Evolutionary conservation across 2,329 filamentous ascomycete genomes (phyloP).

Genomic region (Colletotrichum melonis): DNA sequence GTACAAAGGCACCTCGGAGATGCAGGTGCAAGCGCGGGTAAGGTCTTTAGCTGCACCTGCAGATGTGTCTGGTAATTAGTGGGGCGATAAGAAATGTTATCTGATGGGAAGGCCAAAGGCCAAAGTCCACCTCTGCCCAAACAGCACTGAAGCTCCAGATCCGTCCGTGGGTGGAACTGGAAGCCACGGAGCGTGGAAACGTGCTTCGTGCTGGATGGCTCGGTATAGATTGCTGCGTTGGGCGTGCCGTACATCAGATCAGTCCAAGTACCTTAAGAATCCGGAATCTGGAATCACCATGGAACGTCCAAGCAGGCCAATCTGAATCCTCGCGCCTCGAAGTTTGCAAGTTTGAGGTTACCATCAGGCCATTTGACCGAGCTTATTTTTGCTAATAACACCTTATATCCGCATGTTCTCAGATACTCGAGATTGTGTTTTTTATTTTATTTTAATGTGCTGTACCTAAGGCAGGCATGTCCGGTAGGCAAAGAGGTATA

Average conservation of each 20-base stretch:
- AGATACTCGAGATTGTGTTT: not conserved
- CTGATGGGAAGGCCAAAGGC: not conserved
- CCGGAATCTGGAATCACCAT: constrained; percentile 21
- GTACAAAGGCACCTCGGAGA: not conserved
- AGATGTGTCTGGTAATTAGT: constrained; percentile 5
- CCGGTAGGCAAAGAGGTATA: not conserved
- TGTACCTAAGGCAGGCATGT: not conserved
- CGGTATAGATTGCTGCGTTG: not conserved
- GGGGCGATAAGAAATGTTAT: constrained; percentile 20
- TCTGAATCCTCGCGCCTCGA: not conserved
- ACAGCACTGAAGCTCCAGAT: not conserved
- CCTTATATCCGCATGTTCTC: constrained; percentile 6
- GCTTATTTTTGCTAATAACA: constrained; percentile 23
- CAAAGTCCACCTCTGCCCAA: not conserved
- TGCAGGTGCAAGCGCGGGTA: not conserved
- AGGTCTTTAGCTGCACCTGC: not conserved
- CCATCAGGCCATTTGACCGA: constrained; percentile 29
- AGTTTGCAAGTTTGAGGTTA: constrained; percentile 16
- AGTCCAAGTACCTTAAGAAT: not conserved
- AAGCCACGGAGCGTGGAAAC: not conserved
- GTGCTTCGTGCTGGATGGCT: constrained; percentile 6
- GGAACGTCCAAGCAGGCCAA: constrained; percentile 23
- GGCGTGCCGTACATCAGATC: constrained; percentile 18
- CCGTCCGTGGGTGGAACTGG: not conserved
- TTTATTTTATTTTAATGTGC: not conserved